These are phyloP conservation scores for Ceratorhiza oryzae-sativae DNA, from an alignment of 1,284 basidiomycete genomes.

Conservation along the genomic window DNA sequence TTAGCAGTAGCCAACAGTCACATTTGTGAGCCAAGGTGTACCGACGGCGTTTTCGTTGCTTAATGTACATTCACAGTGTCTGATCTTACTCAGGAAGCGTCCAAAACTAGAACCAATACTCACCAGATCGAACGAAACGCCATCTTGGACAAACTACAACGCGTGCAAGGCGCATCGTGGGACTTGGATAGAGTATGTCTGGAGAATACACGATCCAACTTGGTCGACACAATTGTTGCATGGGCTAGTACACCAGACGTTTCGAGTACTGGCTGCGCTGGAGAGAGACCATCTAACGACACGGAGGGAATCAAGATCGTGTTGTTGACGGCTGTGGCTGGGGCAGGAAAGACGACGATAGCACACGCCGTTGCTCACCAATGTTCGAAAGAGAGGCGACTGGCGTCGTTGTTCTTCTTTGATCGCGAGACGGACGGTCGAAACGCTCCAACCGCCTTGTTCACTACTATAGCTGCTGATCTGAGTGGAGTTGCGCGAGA, in stretches of 20 bases:
- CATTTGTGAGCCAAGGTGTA: neutral
- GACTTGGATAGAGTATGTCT: neutral
- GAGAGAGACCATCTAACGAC: neutral
- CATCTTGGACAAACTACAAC: neutral
- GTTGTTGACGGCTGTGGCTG: constrained; percentile 42
- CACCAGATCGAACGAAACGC: neutral
- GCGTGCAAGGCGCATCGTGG: neutral
- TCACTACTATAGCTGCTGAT: constrained; percentile 13
- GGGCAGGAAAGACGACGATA: constrained; percentile 38
- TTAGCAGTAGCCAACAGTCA: neutral
- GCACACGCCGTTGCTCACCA: constrained; percentile 5
- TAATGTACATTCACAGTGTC: neutral
- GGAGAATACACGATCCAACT: neutral
- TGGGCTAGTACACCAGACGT: neutral
- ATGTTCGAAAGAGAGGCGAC: neutral
- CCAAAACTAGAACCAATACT: neutral
- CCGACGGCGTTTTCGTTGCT: neutral
- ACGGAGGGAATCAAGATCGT: neutral
- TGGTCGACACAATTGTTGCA: neutral
- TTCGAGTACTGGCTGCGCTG: neutral
- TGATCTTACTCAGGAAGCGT: neutral
- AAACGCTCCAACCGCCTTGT: neutral
- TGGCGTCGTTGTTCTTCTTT: constrained; percentile 39
- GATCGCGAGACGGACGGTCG: neutral
- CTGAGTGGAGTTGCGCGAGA: neutral